Evolutionary conservation across 1,284 basidiomycete genomes (phyloP), one percentile per base, ranked within the genome.

Genomic region (Bondarzewia mesenterica): DNA sequence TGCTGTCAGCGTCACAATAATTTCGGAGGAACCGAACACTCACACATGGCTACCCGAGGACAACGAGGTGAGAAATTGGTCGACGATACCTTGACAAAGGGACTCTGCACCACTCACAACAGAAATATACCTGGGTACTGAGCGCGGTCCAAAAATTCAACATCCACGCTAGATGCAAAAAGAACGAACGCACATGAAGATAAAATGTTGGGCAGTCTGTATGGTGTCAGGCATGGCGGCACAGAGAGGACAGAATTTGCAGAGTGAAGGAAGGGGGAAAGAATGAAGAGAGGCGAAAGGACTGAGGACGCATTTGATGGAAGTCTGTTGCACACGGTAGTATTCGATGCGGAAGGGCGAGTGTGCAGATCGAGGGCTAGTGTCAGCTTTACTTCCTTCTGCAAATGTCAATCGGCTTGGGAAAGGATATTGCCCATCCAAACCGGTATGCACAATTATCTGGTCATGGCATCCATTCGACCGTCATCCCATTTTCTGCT

Each of bases 81-180:
- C 22, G 15, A 4, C 10, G 32, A 16, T 7, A 38, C 7, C 14
- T 16, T n/a, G 43, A 35, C 36, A 38, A 27, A 47, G 18, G 22
- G 56, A 48, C 29, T 2, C n/a, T n/a, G n/a, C n/a, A 57, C 44
- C 50, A 78, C 83, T 67, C 63, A 87, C 85, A 81, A 69, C 85
- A 87, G 65, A 88, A 88, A 70, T 85, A 85, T 60, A 86, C 73
- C 67, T 88, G 85, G 59, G 85, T 84, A 59, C 75, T 77, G 44
- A 32, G 48, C 44, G 36, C 8, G 10, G 14, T 27, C 27, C 20
- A 40, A 38, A 47, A 44, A 50, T 42, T 12, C 14, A 14, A 12
- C 14, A 18, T n/a, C 12, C 5, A 42, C 53, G 54, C 57, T 46
- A 52, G 44, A 6, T 12, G 22, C 26, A 43, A 21, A 23, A 39